Evolutionary conservation across 2,329 filamentous ascomycete species (phyloP), one percentile per base, ranked within the genome.

Genomic region (Cordyceps militaris): DNA sequence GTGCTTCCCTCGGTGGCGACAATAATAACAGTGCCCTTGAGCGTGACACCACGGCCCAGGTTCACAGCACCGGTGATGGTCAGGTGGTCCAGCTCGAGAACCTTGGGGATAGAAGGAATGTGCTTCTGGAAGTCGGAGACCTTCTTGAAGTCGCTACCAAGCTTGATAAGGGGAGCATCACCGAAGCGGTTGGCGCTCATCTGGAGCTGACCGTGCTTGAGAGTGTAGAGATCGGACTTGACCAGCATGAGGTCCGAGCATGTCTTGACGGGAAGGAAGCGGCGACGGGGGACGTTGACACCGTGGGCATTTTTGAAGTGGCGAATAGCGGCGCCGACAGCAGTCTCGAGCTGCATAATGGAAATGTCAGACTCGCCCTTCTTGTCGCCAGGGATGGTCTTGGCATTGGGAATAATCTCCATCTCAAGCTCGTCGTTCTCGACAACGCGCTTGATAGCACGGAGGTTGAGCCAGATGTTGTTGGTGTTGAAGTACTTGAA

Each of bases 401-500:
- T 99, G 79, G 89, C 91, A 79, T 99, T 99, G 74, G 94, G 92
- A 68, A 99, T 99, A 73, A 99, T 99, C 80, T 99, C 94, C 89
- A 99, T 96, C 78, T 92, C 89, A 56, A 99, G 87, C 81, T 97
- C 93, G 74, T 96, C 91, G 76, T 95, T 91, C 84, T 97, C 94
- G 8, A 99, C 94, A 56, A 99, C 91, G 61, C 94, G 92, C 88
- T 97, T 97, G 78, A 99, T 89, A 66, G 94, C 94, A 73, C 90
- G 87, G 68, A 97, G 83, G 80, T 96, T 96, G 83, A 99, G 89
- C 94, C 94, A 99, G 78, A 99, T 97, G 85, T 99, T 99, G 89
- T 99, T 99, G 77, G 94, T 99, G 86, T 99, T 99, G 88, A 99
- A 99, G 86, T 99, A 99, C 84, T 96, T 97, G 88, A 99, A 99